phyloP scores from a whole-genome alignment of 2,329 filamentous ascomycete genomes.

The Xylaria multiplex region DNA sequence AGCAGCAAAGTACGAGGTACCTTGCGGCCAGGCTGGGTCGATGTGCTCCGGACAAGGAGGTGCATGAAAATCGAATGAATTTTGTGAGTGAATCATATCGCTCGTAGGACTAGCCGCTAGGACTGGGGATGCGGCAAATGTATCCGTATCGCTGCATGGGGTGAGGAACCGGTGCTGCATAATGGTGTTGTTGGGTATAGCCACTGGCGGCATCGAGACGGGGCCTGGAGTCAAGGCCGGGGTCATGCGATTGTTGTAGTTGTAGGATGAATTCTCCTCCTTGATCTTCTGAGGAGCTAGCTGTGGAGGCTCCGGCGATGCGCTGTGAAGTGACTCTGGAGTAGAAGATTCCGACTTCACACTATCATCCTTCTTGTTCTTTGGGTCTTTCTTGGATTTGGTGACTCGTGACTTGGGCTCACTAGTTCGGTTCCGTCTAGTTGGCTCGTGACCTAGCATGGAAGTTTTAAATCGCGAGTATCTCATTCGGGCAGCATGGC shows the following conservation, averaged over 20 bases:
- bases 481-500: constrained; percentile 70
- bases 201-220: constrained; percentile 40
- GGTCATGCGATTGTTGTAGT: constrained; percentile 45
- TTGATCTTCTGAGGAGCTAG: constrained; percentile 50
- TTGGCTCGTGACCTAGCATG: constrained; percentile 60
- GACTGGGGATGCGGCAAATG: constrained; percentile 46
- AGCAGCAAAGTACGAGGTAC: constrained; percentile 53
- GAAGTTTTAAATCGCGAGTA: constrained; percentile 63
- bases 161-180: constrained; percentile 58
- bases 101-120: constrained; percentile 49
- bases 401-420: constrained; percentile 55
- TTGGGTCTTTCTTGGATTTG: constrained; percentile 57
- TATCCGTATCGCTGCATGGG: constrained; percentile 63
- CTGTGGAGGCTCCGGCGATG: constrained; percentile 34
- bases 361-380: constrained; percentile 52
- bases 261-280: constrained; percentile 50
- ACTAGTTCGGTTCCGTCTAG: constrained; percentile 56
- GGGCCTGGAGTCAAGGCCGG: constrained; percentile 46
- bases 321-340: constrained; percentile 36
- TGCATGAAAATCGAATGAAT: constrained; percentile 47
- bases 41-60: constrained; percentile 47
- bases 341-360: constrained; percentile 54
- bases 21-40: constrained; percentile 47
- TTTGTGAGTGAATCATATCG: constrained; percentile 48
- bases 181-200: constrained; percentile 46